Evolutionary conservation across 805 yeast genomes (phyloP), one percentile per base, ranked within the genome.

Genomic region (Cyberlindnera mycetangii): DNA sequence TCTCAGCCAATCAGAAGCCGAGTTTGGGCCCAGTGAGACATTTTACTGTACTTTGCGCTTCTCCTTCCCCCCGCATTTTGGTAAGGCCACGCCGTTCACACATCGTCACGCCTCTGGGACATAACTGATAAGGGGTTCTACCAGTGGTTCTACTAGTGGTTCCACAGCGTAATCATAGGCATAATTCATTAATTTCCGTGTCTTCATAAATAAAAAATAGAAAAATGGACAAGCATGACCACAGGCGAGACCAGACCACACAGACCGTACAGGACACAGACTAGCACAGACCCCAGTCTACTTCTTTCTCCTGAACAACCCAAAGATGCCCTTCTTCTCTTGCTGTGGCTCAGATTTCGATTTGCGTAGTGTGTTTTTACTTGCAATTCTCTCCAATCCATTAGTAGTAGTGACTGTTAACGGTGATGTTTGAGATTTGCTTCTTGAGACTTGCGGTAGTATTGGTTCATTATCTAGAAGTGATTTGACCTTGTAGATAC

Each of bases 401-500:
- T 42, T 44, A 18, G 48, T 46, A 8, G 33, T 4, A 17, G 44
- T 19, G 17, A 19, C 36, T 5, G 42, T 22, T 3, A 45, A 15
- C 15, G 50, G 42, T 2, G 39, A 25, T 3, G 49, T 32, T 14
- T 45, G 33, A 2, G 58, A 53, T 17, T 52, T 54, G 11, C 54
- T 42, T 31, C 52, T 48, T 15, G 44, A 38, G 14, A 50, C 37
- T 2, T 20, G 34, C 11, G 37, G 22, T 20, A 39, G 22, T 20
- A 39, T 5, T 3, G 48, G 42, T 5, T 53, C 59, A 16, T 42
- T 39, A 33, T 54, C 61, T 20, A 58, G 27, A 21, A 58, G 39
- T 1, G 59, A 54, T 33, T 47, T 54, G 5, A 58, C 61, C 20
- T 53, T 58, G 33, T 58, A 57, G 3, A 56, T 45, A 3, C 48